Base-by-base conservation (phyloP, 106 monocot species). In the Allium fistulosum region DNA sequence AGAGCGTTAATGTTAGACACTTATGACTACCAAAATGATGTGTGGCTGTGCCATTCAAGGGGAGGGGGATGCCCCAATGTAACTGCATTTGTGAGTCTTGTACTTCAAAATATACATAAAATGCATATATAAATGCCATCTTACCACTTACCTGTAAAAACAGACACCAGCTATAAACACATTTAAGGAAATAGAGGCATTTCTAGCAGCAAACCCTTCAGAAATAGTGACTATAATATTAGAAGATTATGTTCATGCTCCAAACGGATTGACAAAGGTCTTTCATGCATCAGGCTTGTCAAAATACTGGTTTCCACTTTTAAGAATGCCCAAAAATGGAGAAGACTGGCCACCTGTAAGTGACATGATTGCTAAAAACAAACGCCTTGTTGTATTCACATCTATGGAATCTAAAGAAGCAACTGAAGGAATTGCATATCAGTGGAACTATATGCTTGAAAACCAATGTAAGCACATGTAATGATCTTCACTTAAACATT, bases 401-500 rank as follows among this genome's bases (percentile, higher is more conserved):
- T 93, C 93, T 2, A 72, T 75, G 18, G 70, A 56, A 49, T 74
- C 83, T 16, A 88, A 93, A 70, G 74, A 89, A 68, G 53, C 65
- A 2, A 71, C 72, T 0, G 88, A 93, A 80, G 88, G 88, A 28
- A 88, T 93, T 69, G 92, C 92, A n/a, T 93, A 89, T 58, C 88
- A 93, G 51, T 88, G 93, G 93, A 88, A 86, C 61, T 88, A 62
- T 77, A 88, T 93, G 83, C 85, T 93, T 22, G 92, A 93, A 74
- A 93, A 88, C 79, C 85, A 88, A 63, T 93, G 88, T 88, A 62
- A 81, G 85, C 17, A 71, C 17, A 71, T 8, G 9, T n/a, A 37
- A 37, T 4, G 2, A 37, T 37, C 37, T 37, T 2, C 37, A 37
- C 37, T 37, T 37, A 2, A 28, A 37, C 37, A 37, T 37, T 37